Evolutionary conservation across 257 asterid genomes (phyloP).

Genomic region (Marsdenia floribunda): DNA sequence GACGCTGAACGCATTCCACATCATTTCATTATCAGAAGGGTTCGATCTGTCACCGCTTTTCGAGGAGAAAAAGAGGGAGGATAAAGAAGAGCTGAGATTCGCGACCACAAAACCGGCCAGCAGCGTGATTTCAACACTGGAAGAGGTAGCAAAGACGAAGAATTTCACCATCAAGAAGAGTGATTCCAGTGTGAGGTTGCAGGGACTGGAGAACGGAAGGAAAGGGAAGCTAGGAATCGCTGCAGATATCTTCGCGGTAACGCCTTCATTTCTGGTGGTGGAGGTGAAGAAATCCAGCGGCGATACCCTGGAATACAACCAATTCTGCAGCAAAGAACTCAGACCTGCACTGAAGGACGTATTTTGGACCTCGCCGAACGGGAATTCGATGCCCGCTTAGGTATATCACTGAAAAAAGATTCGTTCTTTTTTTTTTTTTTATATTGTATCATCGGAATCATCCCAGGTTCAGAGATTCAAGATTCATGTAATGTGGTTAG

Average conservation of each 20-base stretch:
- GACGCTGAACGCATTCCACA: constrained; percentile 48
- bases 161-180: constrained; percentile 42
- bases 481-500: too few species aligned
- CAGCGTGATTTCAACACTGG: constrained; percentile 40
- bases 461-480: neutral
- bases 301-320: constrained; percentile 48
- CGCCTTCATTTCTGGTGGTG: constrained; percentile 41
- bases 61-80: constrained; percentile 40
- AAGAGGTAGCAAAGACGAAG: constrained; percentile 40
- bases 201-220: constrained; percentile 38
- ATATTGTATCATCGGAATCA: too few species aligned
- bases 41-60: constrained; percentile 48
- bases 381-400: constrained; percentile 24
- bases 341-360: constrained; percentile 50
- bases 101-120: constrained; percentile 40
- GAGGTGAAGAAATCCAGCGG: constrained; percentile 53
- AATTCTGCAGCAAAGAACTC: constrained; percentile 48
- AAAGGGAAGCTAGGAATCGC: constrained; percentile 53
- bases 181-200: constrained; percentile 38
- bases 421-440: too few species aligned
- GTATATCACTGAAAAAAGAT: neutral
- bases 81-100: constrained; percentile 39
- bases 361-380: constrained; percentile 37
- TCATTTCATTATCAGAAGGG: constrained; percentile 49
- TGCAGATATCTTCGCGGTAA: constrained; percentile 39